Base-by-base conservation (phyloP, 495 filamentous ascomycete species). In the Penicillium cataractarum region DNA sequence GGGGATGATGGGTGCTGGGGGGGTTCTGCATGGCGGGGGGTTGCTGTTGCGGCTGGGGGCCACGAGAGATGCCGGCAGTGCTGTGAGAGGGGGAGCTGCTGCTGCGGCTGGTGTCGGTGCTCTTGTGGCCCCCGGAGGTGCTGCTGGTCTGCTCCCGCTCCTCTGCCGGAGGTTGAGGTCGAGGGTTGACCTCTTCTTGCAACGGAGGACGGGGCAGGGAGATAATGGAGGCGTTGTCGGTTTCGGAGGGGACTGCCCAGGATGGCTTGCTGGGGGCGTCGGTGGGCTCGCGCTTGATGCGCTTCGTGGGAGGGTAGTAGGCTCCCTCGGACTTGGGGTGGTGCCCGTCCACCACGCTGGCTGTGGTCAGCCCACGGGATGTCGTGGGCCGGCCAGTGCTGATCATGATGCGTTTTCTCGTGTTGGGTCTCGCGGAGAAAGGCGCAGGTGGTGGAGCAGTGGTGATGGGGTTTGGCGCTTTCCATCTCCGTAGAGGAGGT, bases 291-390 rank as follows among this genome's bases (percentile, higher is more conserved):
- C 42, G 42, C 19, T 46, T 46, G 42, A 46, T 46, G 21, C 42
- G 42, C 42, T 42, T 42, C 15, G 24, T 57, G 22, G 55, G 37
- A 42, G 52, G 52, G 52, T 55, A 55, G 52, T 24, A 32, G 52
- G 52, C 21, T 55, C 32, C 37, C 31, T 37, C 52, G 37, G 31
- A 26, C 19, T 46, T 46, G 42, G 42, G 42, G 42, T 46, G 42
- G 42, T 46, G 42, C 42, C 12, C 19, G 19, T 55, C 26, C 6
- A 55, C 4, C 27, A 35, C 26, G 52, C 6, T 32, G 52, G 51
- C 4, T 6, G n/a, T 51, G 29, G 52, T 4, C 1, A 21, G 21
- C 19, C 21, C 19, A 9, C 2, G 10, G 21, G 19, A 22, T 21
- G 9, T 22, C 19, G 21, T 46, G 21, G 42, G n/a, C 4, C 8